These are phyloP conservation scores for Tricholomella constricta DNA, from an alignment of 768 basidiomycete species.

Conservation along the genomic window DNA sequence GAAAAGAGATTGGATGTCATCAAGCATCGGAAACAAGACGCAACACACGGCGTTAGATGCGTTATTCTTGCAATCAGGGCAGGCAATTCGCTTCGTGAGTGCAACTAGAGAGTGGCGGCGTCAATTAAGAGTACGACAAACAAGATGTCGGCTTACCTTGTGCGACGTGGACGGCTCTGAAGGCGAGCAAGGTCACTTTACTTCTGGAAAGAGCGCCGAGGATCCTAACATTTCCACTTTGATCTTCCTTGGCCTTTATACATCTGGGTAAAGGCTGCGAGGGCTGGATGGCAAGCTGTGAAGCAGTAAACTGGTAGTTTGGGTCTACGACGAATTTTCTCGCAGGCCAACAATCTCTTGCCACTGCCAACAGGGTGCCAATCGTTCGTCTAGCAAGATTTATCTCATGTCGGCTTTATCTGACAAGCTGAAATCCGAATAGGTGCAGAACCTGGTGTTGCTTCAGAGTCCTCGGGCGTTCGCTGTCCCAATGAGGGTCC, in stretches of 20 bases:
- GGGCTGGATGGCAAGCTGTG: neutral
- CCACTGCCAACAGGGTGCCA: too few relatives aligned
- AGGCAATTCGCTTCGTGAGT: conserved; percentile 22
- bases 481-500: too few relatives aligned
- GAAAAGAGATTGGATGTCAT: too few relatives aligned
- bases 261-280: neutral
- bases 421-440: too few relatives aligned
- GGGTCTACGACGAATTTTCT: too few relatives aligned
- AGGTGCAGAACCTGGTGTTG: too few relatives aligned
- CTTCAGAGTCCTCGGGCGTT: too few relatives aligned
- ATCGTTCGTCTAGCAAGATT: too few relatives aligned
- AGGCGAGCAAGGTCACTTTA: conserved; percentile 3
- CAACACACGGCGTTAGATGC: conserved; percentile 38
- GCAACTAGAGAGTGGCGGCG: conserved; percentile 1
- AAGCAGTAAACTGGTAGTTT: too few relatives aligned
- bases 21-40: conserved; percentile 39
- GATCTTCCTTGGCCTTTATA: conserved; percentile 1
- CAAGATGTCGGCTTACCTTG: neutral
- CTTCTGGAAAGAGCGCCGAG: neutral
- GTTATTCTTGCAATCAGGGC: conserved; percentile 26
- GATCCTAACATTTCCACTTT: neutral
- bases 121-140: neutral
- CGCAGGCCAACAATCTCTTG: too few relatives aligned
- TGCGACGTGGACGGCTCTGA: neutral
- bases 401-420: too few relatives aligned